Evolutionary conservation across 768 basidiomycete species (phyloP).

Genomic region (Naganishia friedmannii): DNA sequence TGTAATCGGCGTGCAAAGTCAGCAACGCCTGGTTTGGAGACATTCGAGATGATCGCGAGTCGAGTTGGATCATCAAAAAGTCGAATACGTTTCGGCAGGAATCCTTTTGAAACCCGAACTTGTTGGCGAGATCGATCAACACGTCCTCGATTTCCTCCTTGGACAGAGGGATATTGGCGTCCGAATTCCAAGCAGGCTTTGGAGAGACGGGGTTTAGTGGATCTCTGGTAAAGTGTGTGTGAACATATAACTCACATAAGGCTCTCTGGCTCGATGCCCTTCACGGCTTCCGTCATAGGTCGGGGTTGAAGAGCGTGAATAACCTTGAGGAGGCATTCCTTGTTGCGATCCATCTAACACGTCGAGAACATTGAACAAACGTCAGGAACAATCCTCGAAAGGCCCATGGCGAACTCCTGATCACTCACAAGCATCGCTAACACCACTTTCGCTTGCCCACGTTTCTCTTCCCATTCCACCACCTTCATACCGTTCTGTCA

Average conservation of each 20-base stretch:
- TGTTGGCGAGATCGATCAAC: constrained; percentile 92
- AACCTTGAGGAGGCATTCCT: constrained; percentile 31
- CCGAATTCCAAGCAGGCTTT: constrained; percentile 80
- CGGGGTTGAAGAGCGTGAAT: constrained; percentile 69
- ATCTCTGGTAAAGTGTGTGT: not conserved
- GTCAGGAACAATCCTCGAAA: no score
- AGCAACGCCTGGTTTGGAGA: constrained; percentile 90
- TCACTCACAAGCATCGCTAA: constrained; percentile 12
- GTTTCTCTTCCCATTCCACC: constrained; percentile 49
- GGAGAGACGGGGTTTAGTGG: no score
- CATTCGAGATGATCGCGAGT: constrained; percentile 96
- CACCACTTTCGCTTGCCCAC: constrained; percentile 50
- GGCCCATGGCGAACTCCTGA: no score
- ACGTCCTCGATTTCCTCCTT: constrained; percentile 99
- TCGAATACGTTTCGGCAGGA: constrained; percentile 67
- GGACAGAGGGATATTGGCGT: constrained; percentile 90
- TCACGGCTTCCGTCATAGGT: constrained; percentile 67
- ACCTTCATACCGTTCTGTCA: constrained; percentile 44
- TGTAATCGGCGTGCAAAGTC: constrained; percentile 96
- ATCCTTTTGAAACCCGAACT: constrained; percentile 97
- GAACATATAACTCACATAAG: constrained; percentile 58
- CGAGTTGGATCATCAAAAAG: constrained; percentile 94
- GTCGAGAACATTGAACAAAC: constrained; percentile 6
- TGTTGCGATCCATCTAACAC: constrained; percentile 40
- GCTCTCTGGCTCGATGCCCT: constrained; percentile 61